Conservation (phyloP, 257 asterid genomes). For the Galeopsis tetrahit region DNA sequence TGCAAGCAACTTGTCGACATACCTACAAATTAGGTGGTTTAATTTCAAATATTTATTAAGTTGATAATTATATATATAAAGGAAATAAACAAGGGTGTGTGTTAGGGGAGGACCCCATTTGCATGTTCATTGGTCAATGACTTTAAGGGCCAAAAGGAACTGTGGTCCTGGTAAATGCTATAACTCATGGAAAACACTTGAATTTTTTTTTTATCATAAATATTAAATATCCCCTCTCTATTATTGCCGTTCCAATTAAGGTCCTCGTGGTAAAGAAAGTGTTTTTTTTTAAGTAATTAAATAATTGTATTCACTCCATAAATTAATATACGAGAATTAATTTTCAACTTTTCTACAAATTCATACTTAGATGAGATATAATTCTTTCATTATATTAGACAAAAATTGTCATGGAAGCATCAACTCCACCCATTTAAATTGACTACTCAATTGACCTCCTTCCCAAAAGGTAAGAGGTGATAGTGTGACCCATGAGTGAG, state of each 20-base stretch:
- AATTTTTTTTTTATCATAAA: neutral
- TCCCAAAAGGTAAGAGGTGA: too few species aligned
- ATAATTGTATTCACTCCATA: neutral
- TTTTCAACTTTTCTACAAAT: too few species aligned
- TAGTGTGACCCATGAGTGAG: too few species aligned
- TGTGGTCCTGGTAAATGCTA: conserved; percentile 47
- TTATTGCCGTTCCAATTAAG: neutral
- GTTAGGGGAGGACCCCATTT: conserved; percentile 38
- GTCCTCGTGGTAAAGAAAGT: neutral
- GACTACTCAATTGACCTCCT: too few species aligned
- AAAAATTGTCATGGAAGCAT: too few species aligned
- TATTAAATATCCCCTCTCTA: conserved; percentile 12
- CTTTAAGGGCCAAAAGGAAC: conserved; percentile 38
- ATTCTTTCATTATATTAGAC: too few species aligned
- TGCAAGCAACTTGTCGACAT: conserved; percentile 28
- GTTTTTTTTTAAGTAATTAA: neutral
- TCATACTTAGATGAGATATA: too few species aligned
- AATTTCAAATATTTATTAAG: neutral
- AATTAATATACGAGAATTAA: too few species aligned
- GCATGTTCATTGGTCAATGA: conserved; percentile 56
- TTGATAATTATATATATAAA: neutral
- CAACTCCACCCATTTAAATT: too few species aligned
- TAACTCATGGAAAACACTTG: conserved; percentile 36
- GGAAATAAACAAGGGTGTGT: conserved; percentile 19
- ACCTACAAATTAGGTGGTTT: conserved; percentile 23